Percentiles rank a stretch among this genome's conserved stretches.
phyloP scores from a whole-genome alignment of 2,329 filamentous ascomycete genomes.

The Neonectria faginata region DNA sequence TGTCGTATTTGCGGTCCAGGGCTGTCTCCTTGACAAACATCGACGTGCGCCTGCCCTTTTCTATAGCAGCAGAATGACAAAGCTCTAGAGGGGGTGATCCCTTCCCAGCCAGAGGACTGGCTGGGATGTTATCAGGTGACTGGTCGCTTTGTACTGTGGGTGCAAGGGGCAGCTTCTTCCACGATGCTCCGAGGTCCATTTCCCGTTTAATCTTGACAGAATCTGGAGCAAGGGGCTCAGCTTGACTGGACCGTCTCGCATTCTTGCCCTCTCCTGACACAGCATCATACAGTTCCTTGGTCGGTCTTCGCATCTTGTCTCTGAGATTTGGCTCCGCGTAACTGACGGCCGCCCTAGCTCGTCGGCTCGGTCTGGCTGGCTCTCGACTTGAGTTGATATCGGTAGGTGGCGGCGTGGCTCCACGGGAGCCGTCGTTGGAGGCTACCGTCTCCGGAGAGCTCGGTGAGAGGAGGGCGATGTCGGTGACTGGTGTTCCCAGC shows the following conservation, averaged over 20 bases:
- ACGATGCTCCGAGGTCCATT: slow-evolving; percentile 45
- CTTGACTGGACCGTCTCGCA: slow-evolving; percentile 56
- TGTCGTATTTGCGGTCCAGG: slow-evolving; percentile 26
- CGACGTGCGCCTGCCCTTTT: slow-evolving; percentile 57
- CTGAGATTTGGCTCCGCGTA: slow-evolving; percentile 86
- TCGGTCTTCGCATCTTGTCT: slow-evolving; percentile 86
- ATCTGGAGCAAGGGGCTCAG: slow-evolving; percentile 44
- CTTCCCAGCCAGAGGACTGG: slow-evolving; percentile 59
- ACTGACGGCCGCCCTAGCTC: slow-evolving; percentile 76
- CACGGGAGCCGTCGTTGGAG: slow-evolving; percentile 48
- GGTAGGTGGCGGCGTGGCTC: slow-evolving; percentile 70
- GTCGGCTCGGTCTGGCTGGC: slow-evolving; percentile 72
- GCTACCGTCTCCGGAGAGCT: slow-evolving; percentile 61
- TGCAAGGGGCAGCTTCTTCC: slow-evolving; percentile 47
- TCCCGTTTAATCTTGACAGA: slow-evolving; percentile 50
- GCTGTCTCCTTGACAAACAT: slow-evolving; percentile 37
- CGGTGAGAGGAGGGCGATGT: slow-evolving; percentile 58
- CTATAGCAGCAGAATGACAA: slow-evolving; percentile 51
- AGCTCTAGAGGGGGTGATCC: slow-evolving; percentile 45
- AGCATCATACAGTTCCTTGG: slow-evolving; percentile 80
- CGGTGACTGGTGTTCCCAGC: slow-evolving; percentile 49
- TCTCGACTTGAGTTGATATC: slow-evolving; percentile 68
- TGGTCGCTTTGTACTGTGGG: slow-evolving; percentile 15
- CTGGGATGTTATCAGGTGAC: slow-evolving; percentile 41
- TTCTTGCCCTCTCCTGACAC: slow-evolving; percentile 74